Evolutionary conservation across 768 basidiomycete genomes (phyloP).

Genomic region (Kwoniella pini): DNA sequence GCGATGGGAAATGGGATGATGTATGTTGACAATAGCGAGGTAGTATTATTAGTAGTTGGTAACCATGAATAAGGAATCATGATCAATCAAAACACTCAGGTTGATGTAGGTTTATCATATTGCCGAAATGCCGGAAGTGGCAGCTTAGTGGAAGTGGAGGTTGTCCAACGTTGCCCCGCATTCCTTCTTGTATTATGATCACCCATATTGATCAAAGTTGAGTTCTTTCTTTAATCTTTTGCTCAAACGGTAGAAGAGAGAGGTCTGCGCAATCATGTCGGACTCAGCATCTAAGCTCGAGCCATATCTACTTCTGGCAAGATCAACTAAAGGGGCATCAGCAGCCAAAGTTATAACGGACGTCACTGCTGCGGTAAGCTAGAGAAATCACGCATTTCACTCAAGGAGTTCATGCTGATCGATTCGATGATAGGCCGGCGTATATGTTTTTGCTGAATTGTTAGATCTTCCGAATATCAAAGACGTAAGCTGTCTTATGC

Average conservation of each 20-base stretch:
- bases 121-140: slow-evolving; percentile 8
- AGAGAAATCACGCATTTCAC: not conserved
- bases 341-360: slow-evolving; percentile 80
- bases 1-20: not conserved
- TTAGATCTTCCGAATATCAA: slow-evolving; percentile 78
- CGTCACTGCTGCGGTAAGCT: slow-evolving; percentile 69
- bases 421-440: slow-evolving; percentile 61
- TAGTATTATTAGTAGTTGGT: not conserved
- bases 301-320: slow-evolving; percentile 87
- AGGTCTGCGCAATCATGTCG: slow-evolving; percentile 11
- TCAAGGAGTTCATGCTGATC: slow-evolving; percentile 14
- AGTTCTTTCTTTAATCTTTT: not conserved
- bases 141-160: slow-evolving; percentile 11
- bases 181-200: not conserved
- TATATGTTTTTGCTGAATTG: slow-evolving; percentile 89
- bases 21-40: not conserved
- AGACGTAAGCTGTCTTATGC: slow-evolving; percentile 69
- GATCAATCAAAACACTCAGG: not conserved
- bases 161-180: slow-evolving; percentile 1
- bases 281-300: slow-evolving; percentile 57
- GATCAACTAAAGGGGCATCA: slow-evolving; percentile 86
- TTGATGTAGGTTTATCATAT: not conserved
- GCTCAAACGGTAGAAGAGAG: not conserved
- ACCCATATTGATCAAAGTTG: no score
- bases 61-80: slow-evolving; percentile 17